Percentiles rank a stretch among this genome's conserved stretches.
phyloP scores from a whole-genome alignment of 768 basidiomycete genomes.

The Russula griseocarnosa region DNA sequence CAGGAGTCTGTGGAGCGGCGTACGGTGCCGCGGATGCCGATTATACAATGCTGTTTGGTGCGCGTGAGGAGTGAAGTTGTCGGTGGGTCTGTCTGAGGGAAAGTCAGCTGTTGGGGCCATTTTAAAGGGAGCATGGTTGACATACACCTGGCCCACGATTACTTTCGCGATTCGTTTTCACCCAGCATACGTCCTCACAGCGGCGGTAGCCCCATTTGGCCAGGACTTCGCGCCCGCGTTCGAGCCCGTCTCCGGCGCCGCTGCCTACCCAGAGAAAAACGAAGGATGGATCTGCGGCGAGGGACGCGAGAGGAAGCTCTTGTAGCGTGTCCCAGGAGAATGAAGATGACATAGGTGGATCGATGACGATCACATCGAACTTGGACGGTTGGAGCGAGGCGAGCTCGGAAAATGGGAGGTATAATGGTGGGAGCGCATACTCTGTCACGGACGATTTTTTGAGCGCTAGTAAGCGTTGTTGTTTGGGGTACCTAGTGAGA shows the following conservation, averaged over 20 bases:
- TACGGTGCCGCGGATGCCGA: conserved; percentile 96
- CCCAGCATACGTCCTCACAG: conserved; percentile 99
- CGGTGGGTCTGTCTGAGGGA: conserved; percentile 68
- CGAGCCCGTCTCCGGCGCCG: conserved; percentile 85
- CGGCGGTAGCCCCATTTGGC: conserved; percentile 92
- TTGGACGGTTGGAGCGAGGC: conserved; percentile 57
- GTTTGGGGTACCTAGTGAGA: conserved; percentile 83
- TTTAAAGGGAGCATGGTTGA: conserved; percentile 8
- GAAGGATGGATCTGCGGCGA: conserved; percentile 90
- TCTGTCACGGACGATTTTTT: conserved; percentile 75
- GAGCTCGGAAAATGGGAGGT: conserved; percentile 59
- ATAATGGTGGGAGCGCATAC: conserved; percentile 68
- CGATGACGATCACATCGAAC: conserved; percentile 89
- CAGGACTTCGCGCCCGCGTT: conserved; percentile 85
- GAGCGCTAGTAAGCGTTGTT: conserved; percentile 74
- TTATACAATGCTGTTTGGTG: conserved; percentile 93
- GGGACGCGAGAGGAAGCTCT: conserved; percentile 71
- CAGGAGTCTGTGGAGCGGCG: conserved; percentile 89
- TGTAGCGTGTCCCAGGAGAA: conserved; percentile 85
- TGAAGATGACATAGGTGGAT: conserved; percentile 83
- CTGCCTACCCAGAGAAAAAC: conserved; percentile 95
- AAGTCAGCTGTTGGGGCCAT: background rate
- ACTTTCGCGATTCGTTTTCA: conserved; percentile 77
- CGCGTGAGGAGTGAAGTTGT: conserved; percentile 82
- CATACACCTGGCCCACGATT: conserved; percentile 75